phyloP scores from a whole-genome alignment of 148 eudicot genomes.

The Fagopyrum homotropicum region DNA sequence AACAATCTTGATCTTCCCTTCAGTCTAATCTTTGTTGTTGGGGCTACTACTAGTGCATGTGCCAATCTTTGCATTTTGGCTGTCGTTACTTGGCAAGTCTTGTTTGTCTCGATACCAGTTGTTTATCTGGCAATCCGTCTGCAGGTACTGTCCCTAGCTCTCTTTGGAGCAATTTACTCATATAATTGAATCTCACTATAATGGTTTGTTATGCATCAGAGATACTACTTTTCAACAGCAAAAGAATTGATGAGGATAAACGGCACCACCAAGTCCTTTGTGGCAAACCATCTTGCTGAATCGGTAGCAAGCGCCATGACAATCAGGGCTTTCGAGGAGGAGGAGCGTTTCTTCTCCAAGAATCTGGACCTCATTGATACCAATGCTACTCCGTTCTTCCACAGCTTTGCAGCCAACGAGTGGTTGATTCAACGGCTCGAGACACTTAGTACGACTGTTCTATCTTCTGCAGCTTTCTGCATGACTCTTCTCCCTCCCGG shows the following conservation, averaged over 20 bases:
- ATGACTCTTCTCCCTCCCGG: conserved; percentile 90
- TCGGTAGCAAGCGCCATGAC: conserved; percentile 74
- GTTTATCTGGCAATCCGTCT: conserved; percentile 50
- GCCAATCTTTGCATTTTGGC: conserved; percentile 61
- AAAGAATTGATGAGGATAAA: conserved; percentile 87
- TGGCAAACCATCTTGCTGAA: conserved; percentile 88
- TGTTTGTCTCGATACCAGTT: conserved; percentile 74
- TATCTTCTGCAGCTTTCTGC: conserved; percentile 72
- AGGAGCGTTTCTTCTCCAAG: conserved; percentile 73
- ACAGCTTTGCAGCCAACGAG: conserved; percentile 76
- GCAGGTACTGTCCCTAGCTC: conserved; percentile 41
- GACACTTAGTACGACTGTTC: conserved; percentile 69
- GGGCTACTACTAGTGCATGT: conserved; percentile 47
- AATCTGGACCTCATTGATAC: conserved; percentile 69
- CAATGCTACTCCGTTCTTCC: conserved; percentile 76
- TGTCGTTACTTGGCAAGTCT: conserved; percentile 84
- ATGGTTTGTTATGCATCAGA: conserved; percentile 27
- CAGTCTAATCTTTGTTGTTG: conserved; percentile 47
- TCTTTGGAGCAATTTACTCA: background rate
- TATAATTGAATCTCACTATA: background rate
- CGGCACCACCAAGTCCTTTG: conserved; percentile 84
- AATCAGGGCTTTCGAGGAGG: conserved; percentile 84
- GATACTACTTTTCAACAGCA: conserved; percentile 70
- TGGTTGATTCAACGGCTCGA: conserved; percentile 91
- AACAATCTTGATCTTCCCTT: conserved; percentile 55